Evolutionary conservation across 192 early-diverging fungal species (phyloP).

Genomic region (Coemansia sp.): DNA sequence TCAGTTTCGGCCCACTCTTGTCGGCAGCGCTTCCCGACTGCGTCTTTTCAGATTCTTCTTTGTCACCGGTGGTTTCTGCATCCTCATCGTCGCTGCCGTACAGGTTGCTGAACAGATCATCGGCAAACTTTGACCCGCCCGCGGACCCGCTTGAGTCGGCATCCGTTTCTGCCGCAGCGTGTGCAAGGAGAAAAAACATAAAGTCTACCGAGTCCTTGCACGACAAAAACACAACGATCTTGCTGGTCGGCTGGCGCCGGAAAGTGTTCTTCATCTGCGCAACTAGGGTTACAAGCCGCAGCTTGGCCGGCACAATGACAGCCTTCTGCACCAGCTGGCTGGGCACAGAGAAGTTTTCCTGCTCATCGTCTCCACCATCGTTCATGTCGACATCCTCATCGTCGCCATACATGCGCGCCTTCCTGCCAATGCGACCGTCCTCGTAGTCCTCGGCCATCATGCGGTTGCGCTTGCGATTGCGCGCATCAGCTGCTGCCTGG

Average conservation of each 20-base stretch:
- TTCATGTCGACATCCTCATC: slow-evolving; percentile 43
- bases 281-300: slow-evolving; percentile 83
- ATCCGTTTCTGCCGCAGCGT: slow-evolving; percentile 52
- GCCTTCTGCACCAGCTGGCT: slow-evolving; percentile 87
- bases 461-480: slow-evolving; percentile 20
- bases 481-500: slow-evolving; percentile 34
- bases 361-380: slow-evolving; percentile 10
- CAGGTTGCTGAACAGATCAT: slow-evolving; percentile 48
- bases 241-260: slow-evolving; percentile 35
- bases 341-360: slow-evolving; percentile 66
- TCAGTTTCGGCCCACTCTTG: slow-evolving; percentile 27
- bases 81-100: slow-evolving; percentile 20
- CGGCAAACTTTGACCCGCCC: slow-evolving; percentile 49
- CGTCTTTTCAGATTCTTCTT: slow-evolving; percentile 8
- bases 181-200: slow-evolving; percentile 79
- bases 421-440: slow-evolving; percentile 22
- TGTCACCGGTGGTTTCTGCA: slow-evolving; percentile 21
- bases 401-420: slow-evolving; percentile 12
- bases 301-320: slow-evolving; percentile 84
- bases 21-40: slow-evolving; percentile 8
- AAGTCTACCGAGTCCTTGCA: slow-evolving; percentile 95
- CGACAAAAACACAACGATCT: slow-evolving; percentile 90
- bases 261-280: slow-evolving; percentile 68
- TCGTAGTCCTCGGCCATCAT: slow-evolving; percentile 23
- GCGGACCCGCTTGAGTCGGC: slow-evolving; percentile 39